Evolutionary conservation across 768 basidiomycete genomes (phyloP), one percentile per base, ranked within the genome.

Genomic region (Russula sp.): DNA sequence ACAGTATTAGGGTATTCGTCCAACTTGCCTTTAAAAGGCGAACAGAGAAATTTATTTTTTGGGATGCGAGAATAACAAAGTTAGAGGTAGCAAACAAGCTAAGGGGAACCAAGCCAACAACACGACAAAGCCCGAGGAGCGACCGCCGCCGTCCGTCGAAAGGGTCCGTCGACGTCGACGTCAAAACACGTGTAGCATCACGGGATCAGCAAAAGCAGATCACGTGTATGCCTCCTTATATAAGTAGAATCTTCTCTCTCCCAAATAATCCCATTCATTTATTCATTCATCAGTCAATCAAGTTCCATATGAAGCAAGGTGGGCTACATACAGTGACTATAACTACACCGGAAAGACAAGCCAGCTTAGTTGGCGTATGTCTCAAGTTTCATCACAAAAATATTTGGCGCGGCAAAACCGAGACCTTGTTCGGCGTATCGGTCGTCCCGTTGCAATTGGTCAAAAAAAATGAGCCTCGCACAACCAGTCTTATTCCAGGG

Each of bases 381-480:
- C 11, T 77, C 75, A 43, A 88, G 65, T 58, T 79, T 78, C 85
- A 92, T 83, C 42, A 90, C 77, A 69, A 89, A 89, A 42, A 91
- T 81, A 69, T 93, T 92, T 7, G 89, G 83, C 3, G 90, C 90
- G 58, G 78, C 80, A 73, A 83, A 93, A 1, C 90, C 90, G 34
- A 93, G 81, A 7, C 88, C 80, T 9, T 76, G 70, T 32, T 73
- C 66, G 2, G 79, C 75, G 66, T 91, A 92, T 8, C 67, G 68
- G 65, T 90, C 87, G 65, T 86, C 81, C 69, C 77, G 82, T 11
- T 66, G 66, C 59, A 93, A 67, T 14, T 79, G 77, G 61, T 92
- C 89, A 61, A 92, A 90, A 71, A n/a, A 78, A 89, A 22, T 80
- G 76, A 57, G 80, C 78, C 58, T 91, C 90, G 47, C 86, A 80